Percentiles rank a stretch among this genome's conserved stretches.
Conservation (phyloP, 2,329 filamentous ascomycete species). For the Apiospora hydei region DNA sequence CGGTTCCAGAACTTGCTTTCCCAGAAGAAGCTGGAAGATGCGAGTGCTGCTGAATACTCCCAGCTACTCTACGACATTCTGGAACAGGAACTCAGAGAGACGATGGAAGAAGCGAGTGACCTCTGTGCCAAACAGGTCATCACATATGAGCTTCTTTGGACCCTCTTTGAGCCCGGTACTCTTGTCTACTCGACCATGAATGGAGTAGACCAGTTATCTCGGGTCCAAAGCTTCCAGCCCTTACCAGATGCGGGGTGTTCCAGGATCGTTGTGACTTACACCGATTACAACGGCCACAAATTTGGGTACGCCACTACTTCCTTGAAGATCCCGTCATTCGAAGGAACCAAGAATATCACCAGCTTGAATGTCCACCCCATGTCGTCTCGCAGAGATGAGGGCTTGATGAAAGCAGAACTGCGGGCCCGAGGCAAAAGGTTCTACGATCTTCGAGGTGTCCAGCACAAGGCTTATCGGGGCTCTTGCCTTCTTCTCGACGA, state of each 20-base stretch:
- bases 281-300: conserved; percentile 56
- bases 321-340: neutral
- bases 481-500: neutral
- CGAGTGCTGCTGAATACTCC: conserved; percentile 46
- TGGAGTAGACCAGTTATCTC: conserved; percentile 49
- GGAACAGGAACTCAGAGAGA: conserved; percentile 58
- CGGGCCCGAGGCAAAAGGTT: neutral
- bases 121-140: conserved; percentile 61
- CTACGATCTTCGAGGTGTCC: neutral
- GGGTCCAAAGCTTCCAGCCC: conserved; percentile 48
- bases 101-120: conserved; percentile 57
- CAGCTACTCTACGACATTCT: conserved; percentile 56
- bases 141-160: conserved; percentile 60
- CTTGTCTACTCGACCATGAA: conserved; percentile 34
- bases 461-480: neutral
- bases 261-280: conserved; percentile 43
- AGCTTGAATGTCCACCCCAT: neutral
- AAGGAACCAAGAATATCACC: neutral
- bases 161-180: conserved; percentile 57
- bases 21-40: conserved; percentile 44
- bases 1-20: conserved; percentile 54
- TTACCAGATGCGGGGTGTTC: conserved; percentile 34
- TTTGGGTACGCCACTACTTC: conserved; percentile 44
- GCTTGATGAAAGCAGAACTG: neutral
- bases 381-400: neutral